Evolutionary conservation across 2,329 filamentous ascomycete genomes (phyloP), one percentile per base, ranked within the genome.

Genomic region (Monosporascus sp.): DNA sequence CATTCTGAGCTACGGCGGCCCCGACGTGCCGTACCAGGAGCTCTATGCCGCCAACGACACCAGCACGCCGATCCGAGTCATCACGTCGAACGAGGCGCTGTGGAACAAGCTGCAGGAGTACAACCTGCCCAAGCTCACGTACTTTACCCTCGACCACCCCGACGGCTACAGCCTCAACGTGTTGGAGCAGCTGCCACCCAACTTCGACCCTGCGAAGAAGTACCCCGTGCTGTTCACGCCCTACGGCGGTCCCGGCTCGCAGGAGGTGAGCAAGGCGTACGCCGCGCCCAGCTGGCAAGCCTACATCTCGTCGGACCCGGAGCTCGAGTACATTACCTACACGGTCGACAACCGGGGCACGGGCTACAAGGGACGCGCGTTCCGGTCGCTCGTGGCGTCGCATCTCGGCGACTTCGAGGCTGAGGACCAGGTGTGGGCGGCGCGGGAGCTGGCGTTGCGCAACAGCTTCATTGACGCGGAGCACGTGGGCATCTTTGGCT

Each of bases 341-440:
- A 85, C 80, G 0, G 80, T 89, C 7, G 86, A 89, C 67, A 85
- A 85, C 65, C 82, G 86, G 3, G 86, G 86, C 41, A 88, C 85
- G 0, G 85, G 81, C 0, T 80, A 72, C 69, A 81, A 84, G 58
- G 86, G 86, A 5, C 82, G 86, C 17, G 74, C 72, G 2, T 88
- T 86, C 72, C 80, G 85, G 1, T 75, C 78, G 1, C 62, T 74
- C 1, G 84, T 88, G 0, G 72, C 81, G 0, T 74, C 74, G 3
- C 81, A 81, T 24, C 78, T 89, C 0, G 86, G 86, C 16, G 75
- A 78, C 35, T 74, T 87, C 2, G 86, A 89, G 63, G 78, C 85
- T 0, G 67, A 78, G 20, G 86, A 89, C 63, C 86, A 89, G 65
- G 79, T 88, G 60, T 87, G 81, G 78, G 85, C 84, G 0, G 85